Base-by-base conservation (phyloP, 2,329 filamentous ascomycete genomes). In the Lizonia empirigonia region DNA sequence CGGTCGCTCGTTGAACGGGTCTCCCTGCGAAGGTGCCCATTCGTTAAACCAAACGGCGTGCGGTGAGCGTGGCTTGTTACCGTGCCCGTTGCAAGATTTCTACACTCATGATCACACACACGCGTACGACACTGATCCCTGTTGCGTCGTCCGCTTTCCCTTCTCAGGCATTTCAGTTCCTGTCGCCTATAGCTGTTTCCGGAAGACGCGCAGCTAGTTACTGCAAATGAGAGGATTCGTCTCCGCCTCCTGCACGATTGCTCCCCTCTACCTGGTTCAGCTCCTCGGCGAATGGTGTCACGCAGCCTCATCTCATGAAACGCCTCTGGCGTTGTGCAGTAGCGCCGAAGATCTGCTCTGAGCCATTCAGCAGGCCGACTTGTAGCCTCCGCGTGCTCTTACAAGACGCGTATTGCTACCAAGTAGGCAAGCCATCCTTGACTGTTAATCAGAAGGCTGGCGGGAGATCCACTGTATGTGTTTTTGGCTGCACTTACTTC, bases 221-320 rank as follows among this genome's bases (percentile, higher is more conserved):
- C 61, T 64, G 65, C 63, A 65, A 27, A 51, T 45, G 57, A 58
- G 56, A 55, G 41, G 44, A 64, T 62, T 45, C 37, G 55, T 53
- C 50, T 26, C 49, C 42, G 58, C 50, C 54, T 32, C 50, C 53
- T 61, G 61, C 60, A 60, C 55, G 37, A 58, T 53, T 26, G 44
- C 45, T 38, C 50, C 64, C 59, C 55, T 47, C 52, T 61, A 54
- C 63, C 67, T 50, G 65, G 64, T 68, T 63, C 64, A 64, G 56
- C 59, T 67, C 42, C 42, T 38, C 50, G 38, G 35, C 46, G 54
- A 61, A 56, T 57, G 53, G 63, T 63, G 60, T 60, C 42, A 52
- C 49, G 37, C 63, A 67, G 68, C 67, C 67, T 68, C 65, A 61
- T 63, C 59, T 59, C 62, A 60, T 62, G 58, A 49, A 56, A 54